Evolutionary conservation across 2,329 filamentous ascomycete species (phyloP).

Genomic region (Pestalotiopsis sp.): DNA sequence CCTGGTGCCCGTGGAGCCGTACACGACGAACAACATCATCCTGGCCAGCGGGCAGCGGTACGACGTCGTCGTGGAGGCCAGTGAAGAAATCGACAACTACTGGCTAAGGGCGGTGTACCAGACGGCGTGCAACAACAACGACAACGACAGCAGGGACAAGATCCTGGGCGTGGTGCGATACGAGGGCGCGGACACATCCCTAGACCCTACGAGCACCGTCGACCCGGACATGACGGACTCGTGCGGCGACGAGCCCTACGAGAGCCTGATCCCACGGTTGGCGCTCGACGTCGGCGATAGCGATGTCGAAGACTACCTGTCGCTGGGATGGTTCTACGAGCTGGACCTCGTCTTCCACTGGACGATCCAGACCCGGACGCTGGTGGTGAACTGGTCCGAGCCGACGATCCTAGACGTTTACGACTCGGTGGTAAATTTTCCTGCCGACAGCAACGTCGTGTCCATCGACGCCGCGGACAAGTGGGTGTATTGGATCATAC

Average conservation of each 20-base stretch:
- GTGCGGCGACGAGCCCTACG: conserved; percentile 38
- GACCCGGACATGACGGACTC: conserved; percentile 19
- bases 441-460: conserved; percentile 29
- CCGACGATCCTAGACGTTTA: conserved; percentile 41
- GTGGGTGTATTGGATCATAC: conserved; percentile 36
- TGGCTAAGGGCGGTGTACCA: conserved; percentile 51
- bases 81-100: conserved; percentile 40
- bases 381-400: conserved; percentile 46
- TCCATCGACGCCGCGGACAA: conserved; percentile 22
- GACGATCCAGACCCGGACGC: conserved; percentile 47
- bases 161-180: conserved; percentile 52
- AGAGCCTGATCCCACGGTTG: conserved; percentile 34
- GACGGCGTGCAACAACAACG: conserved; percentile 40
- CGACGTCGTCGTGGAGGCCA: conserved; percentile 46
- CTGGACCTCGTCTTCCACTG: conserved; percentile 40
- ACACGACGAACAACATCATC: conserved; percentile 44
- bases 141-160: conserved; percentile 33
- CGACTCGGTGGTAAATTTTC: conserved; percentile 22
- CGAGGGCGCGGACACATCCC: conserved; percentile 21
- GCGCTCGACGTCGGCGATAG: conserved; percentile 31
- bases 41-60: conserved; percentile 38
- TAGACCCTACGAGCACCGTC: conserved; percentile 18
- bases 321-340: conserved; percentile 12
- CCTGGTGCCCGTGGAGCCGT: conserved; percentile 59
- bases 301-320: conserved; percentile 18